Conservation (phyloP, 306 rosid species). For the Acacia confusa region DNA sequence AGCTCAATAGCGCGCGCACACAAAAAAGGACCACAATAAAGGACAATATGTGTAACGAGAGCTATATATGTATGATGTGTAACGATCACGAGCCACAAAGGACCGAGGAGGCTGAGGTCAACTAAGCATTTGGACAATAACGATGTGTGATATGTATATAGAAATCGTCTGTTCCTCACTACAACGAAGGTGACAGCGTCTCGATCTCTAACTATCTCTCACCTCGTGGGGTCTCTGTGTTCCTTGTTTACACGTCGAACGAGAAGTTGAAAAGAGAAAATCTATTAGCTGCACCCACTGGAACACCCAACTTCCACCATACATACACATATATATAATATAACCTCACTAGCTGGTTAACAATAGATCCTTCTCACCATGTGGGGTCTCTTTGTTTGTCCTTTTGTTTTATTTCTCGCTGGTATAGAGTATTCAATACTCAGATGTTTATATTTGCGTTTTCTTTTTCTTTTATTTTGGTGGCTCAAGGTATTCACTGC, state of each 20-base stretch:
- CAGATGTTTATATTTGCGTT: not conserved
- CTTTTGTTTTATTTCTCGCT: constrained; percentile 34
- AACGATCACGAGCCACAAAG: constrained; percentile 27
- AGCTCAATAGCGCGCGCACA: not conserved
- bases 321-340: not conserved
- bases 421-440: not conserved
- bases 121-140: constrained; percentile 27
- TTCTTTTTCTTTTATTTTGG: constrained; percentile 37
- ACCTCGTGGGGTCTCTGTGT: constrained; percentile 42
- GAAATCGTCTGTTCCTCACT: constrained; percentile 21
- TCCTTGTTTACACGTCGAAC: constrained; percentile 24
- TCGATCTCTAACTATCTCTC: constrained; percentile 24
- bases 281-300: constrained; percentile 38
- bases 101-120: constrained; percentile 22
- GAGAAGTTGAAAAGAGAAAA: constrained; percentile 36
- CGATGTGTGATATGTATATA: not conserved
- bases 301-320: constrained; percentile 30
- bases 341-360: constrained; percentile 23
- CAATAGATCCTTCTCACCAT: not conserved
- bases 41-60: not conserved
- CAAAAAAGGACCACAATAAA: not conserved
- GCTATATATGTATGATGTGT: constrained; percentile 25
- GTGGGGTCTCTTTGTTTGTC: constrained; percentile 26
- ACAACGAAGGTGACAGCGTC: constrained; percentile 33
- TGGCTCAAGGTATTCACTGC: not conserved